Base-by-base conservation (phyloP, 2,329 filamentous ascomycete genomes). In the Venturia nashicola region DNA sequence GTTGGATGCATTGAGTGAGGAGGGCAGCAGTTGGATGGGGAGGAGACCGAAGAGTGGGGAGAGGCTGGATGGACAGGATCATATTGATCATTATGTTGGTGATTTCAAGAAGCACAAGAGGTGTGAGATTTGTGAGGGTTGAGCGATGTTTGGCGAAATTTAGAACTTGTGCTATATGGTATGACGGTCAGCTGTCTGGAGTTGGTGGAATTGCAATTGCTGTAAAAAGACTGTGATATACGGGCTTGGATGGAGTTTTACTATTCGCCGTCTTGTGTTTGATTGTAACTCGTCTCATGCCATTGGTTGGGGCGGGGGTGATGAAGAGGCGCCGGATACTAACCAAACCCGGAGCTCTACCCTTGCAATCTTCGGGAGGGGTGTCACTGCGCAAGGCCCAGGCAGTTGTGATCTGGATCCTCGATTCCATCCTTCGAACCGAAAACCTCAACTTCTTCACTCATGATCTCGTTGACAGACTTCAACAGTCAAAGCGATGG, bases 31-130 rank as follows among this genome's bases (percentile, higher is more conserved):
- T 8, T 80, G 77, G 75, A 74, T 80, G 71, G 79, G 79, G 0
- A 69, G 66, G 43, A 51, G 76, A 0, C 77, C 78, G 0, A 71
- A 71, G 18, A 71, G 73, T 7, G 76, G 74, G 0, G 71, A 78
- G 70, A 69, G 77, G 27, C 62, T 79, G 57, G 78, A 80, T 70
- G 77, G 76, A 0, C 76, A 79, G 70, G 76, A 76, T 64, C 77
- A 79, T 72, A 55, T 78, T 55, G 67, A 69, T 44, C 67, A 68
- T 59, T 68, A 68, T 62, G 54, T 63, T 42, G 66, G 67, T 4
- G 65, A 68, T 51, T 68, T 67, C 27, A 67, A 66, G 67, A 68
- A 66, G 65, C 66, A 67, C 43, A 67, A 68, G 64, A 65, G 67
- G 39, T 65, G 64, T 44, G 40, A 65, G 34, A 60, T 64, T 51